Percentiles rank a stretch among this genome's conserved stretches.
Conservation (phyloP, 2,329 filamentous ascomycete genomes). For the Karstenula rhodostoma region DNA sequence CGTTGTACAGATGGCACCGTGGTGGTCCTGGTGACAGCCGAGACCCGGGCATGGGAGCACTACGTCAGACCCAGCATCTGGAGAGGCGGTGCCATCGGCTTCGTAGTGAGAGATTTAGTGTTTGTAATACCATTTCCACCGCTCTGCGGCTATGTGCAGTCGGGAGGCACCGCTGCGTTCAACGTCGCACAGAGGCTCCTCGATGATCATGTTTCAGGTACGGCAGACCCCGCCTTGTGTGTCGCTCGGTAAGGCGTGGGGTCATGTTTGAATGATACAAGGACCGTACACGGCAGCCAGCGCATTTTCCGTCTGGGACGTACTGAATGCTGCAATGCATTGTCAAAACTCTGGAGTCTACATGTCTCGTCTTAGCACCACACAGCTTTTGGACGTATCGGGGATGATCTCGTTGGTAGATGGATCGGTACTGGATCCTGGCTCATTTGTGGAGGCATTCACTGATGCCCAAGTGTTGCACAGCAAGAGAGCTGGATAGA, state of each 20-base stretch:
- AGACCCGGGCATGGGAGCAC: not conserved
- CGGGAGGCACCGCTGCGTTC: not conserved
- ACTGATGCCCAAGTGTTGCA: too few relatives aligned
- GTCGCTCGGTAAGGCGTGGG: not conserved
- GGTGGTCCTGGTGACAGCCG: not conserved
- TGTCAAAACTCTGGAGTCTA: not conserved
- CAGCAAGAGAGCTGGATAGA: too few relatives aligned
- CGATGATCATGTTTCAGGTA: not conserved
- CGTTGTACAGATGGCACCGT: not conserved
- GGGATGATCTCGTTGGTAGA: too few relatives aligned
- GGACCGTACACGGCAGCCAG: not conserved
- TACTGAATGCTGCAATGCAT: not conserved
- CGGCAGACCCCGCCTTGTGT: constrained; percentile 6
- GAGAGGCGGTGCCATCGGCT: not conserved
- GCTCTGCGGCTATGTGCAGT: constrained; percentile 1
- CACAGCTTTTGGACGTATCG: too few relatives aligned
- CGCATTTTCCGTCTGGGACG: not conserved
- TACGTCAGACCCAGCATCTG: constrained; percentile 3
- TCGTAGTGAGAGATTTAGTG: not conserved
- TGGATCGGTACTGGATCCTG: too few relatives aligned
- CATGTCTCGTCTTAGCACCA: too few relatives aligned
- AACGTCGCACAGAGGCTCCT: not conserved
- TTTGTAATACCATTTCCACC: constrained; percentile 5
- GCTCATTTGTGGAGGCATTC: too few relatives aligned
- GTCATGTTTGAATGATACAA: not conserved